Conservation (phyloP, 169 alveolate genomes). For the Plasmodium ovale region DNA sequence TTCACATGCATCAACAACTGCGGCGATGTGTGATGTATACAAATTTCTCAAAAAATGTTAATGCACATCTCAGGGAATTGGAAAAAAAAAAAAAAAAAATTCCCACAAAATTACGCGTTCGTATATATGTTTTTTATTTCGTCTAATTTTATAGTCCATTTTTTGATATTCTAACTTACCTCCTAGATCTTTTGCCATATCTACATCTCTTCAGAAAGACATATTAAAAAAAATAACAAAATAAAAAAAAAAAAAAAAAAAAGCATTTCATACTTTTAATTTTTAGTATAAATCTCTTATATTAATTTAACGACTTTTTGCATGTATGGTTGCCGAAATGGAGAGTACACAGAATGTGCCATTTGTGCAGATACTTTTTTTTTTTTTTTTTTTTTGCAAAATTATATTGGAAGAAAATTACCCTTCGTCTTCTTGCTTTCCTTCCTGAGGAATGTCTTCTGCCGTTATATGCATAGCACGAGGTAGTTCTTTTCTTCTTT, state of each 20-base stretch:
- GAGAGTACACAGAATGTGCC: not conserved
- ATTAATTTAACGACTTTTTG: slow-evolving; percentile 2
- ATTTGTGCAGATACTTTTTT: not conserved
- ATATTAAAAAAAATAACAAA: too few relatives aligned
- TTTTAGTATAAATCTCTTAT: not conserved
- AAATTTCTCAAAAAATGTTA: too few relatives aligned
- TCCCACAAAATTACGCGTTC: too few relatives aligned
- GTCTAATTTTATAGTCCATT: too few relatives aligned
- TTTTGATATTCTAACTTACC: slow-evolving; percentile 19
- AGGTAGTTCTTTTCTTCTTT: slow-evolving; percentile 16
- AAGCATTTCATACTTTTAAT: not conserved
- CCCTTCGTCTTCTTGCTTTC: slow-evolving; percentile 41
- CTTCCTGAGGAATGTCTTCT: slow-evolving; percentile 36
- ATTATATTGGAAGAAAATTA: not conserved
- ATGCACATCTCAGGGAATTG: too few relatives aligned
- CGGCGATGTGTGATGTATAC: too few relatives aligned
- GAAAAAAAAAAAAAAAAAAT: too few relatives aligned
- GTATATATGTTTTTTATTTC: too few relatives aligned
- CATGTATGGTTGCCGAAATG: not conserved
- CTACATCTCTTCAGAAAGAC: slow-evolving; percentile 16
- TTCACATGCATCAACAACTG: too few relatives aligned
- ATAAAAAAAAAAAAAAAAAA: slow-evolving; percentile 31
- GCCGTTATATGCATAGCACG: slow-evolving; percentile 70
- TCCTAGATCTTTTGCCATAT: slow-evolving; percentile 59
- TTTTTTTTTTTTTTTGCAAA: not conserved